Evolutionary conservation across 768 basidiomycete species (phyloP).

Genomic region (Auriscalpium vulgare): DNA sequence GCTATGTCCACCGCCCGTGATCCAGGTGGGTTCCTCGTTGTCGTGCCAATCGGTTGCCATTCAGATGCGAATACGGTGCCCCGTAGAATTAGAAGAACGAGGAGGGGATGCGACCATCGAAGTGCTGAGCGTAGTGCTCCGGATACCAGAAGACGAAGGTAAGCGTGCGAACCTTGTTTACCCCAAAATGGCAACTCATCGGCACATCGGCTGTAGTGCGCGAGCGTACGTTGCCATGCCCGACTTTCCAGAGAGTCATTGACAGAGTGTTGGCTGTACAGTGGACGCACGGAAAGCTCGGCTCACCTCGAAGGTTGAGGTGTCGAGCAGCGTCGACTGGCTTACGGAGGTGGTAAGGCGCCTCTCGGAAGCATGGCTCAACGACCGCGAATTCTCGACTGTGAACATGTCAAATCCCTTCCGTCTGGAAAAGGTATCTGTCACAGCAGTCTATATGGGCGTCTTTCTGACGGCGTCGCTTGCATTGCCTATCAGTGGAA

Average conservation of each 20-base stretch:
- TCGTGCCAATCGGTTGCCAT: not conserved
- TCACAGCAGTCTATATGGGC: not conserved
- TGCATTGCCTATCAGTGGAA: conserved; percentile 51
- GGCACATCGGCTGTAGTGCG: conserved; percentile 31
- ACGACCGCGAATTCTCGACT: conserved; percentile 46
- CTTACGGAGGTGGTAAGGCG: conserved; percentile 67
- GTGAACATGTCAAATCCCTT: conserved; percentile 56
- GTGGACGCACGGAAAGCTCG: conserved; percentile 60
- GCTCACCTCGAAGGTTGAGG: conserved; percentile 43
- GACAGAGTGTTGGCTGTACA: conserved; percentile 19
- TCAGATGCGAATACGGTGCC: not conserved
- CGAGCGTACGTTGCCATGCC: conserved; percentile 40
- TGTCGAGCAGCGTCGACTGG: conserved; percentile 70
- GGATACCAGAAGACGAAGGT: conserved; percentile 64
- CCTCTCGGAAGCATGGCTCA: conserved; percentile 59
- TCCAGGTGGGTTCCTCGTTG: conserved; percentile 13
- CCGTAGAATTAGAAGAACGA: conserved; percentile 40
- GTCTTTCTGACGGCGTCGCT: not conserved
- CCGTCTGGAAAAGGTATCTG: conserved; percentile 56
- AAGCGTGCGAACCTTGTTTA: conserved; percentile 21
- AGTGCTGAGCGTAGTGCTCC: conserved; percentile 55
- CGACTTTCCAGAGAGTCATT: not conserved
- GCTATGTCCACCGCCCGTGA: conserved; percentile 23
- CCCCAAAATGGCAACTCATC: conserved; percentile 10
- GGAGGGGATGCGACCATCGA: conserved; percentile 70